Conservation (phyloP, 1,284 basidiomycete genomes). For the Dichomitus squalens region DNA sequence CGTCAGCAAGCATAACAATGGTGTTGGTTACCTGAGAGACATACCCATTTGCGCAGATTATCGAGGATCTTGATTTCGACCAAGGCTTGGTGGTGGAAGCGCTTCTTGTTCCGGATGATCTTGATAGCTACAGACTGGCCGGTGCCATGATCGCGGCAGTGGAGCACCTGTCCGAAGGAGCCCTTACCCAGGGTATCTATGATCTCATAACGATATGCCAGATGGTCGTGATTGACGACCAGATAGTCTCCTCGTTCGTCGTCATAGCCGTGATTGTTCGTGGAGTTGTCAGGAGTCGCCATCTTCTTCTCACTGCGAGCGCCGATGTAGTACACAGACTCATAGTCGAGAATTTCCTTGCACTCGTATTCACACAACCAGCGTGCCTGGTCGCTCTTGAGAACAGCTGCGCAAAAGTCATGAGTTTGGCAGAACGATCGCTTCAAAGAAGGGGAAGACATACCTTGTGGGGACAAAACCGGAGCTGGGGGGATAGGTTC, state of each 20-base stretch:
- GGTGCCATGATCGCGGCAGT: conserved; percentile 96
- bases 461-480: conserved; percentile 74
- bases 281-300: conserved; percentile 70
- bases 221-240: conserved; percentile 89
- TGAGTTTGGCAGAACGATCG: conserved; percentile 5
- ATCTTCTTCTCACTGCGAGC: conserved; percentile 80
- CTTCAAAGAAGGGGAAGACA: conserved; percentile 32
- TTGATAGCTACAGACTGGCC: conserved; percentile 97
- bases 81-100: conserved; percentile 97
- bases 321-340: conserved; percentile 85
- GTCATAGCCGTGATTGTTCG: conserved; percentile 96
- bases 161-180: conserved; percentile 96
- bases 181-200: conserved; percentile 94
- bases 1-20: background rate
- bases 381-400: conserved; percentile 62
- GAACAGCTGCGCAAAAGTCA: conserved; percentile 47
- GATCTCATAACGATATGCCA: conserved; percentile 96
- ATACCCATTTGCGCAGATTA: conserved; percentile 94
- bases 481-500: conserved; percentile 79
- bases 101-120: conserved; percentile 99
- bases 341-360: conserved; percentile 90
- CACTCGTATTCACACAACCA: conserved; percentile 85
- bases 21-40: conserved; percentile 28
- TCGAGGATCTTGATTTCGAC: conserved; percentile 99
- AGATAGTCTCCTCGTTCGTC: conserved; percentile 98